These are phyloP conservation scores for Kwoniella heveanensis DNA, from an alignment of 768 basidiomycete species.

Conservation along the genomic window DNA sequence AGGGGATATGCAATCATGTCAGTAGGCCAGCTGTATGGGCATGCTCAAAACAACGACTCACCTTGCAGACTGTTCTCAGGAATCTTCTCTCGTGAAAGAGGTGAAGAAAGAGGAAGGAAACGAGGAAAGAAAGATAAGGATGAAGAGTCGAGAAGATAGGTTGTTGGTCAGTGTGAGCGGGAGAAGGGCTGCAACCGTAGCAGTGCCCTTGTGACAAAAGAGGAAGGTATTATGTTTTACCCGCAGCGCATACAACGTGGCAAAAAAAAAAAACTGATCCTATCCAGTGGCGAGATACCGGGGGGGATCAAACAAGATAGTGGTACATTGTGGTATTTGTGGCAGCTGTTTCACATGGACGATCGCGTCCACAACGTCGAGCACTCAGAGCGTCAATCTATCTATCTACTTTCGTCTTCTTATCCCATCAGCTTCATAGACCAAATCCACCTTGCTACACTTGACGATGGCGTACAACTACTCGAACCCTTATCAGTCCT, in stretches of 20 bases:
- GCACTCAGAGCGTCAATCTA: no score
- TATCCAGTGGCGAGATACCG: no score
- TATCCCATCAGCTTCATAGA: no score
- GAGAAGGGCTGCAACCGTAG: no score
- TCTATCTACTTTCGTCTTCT: no score
- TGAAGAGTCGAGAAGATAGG: constrained; percentile 2
- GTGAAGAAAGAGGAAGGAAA: constrained; percentile 11
- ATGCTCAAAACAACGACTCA: neutral
- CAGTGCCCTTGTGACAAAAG: no score
- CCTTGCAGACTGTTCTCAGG: constrained; percentile 22
- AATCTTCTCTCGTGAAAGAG: constrained; percentile 16
- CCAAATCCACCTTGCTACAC: neutral
- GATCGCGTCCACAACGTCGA: no score
- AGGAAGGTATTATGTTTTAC: neutral
- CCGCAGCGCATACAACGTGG: constrained; percentile 8
- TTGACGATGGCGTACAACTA: constrained; percentile 23
- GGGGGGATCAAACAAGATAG: no score
- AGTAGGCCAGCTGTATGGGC: neutral
- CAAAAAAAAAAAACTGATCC: neutral
- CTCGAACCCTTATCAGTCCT: constrained; percentile 24
- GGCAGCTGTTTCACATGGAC: no score
- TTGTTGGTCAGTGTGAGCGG: neutral
- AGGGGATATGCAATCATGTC: neutral
- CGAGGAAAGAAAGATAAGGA: constrained; percentile 9
- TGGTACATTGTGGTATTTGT: no score